Percentiles rank a stretch among this genome's conserved stretches.
Conservation (phyloP, 352 stramenopile species). For the Nothophytophthora sp. region DNA sequence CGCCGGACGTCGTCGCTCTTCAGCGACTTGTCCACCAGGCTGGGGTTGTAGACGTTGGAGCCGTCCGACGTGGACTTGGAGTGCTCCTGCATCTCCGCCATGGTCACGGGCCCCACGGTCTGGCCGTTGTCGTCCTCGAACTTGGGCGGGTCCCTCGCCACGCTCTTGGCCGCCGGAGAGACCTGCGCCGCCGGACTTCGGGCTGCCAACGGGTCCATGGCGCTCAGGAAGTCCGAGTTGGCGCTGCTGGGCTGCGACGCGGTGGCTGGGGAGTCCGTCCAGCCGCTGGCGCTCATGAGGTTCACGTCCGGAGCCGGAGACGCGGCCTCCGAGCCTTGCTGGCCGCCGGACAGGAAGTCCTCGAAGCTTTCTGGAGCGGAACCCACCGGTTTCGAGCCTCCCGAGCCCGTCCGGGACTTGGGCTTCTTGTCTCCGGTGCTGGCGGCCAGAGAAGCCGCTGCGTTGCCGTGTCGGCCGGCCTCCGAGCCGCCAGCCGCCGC, state of each 20-base stretch:
- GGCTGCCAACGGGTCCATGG: slow-evolving; percentile 69
- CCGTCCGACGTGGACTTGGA: slow-evolving; percentile 67
- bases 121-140: slow-evolving; percentile 83
- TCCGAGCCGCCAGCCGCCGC: slow-evolving; percentile 19
- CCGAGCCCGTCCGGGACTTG: slow-evolving; percentile 35
- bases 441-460: slow-evolving; percentile 15
- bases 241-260: slow-evolving; percentile 25
- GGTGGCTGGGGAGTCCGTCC: slow-evolving; percentile 32
- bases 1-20: slow-evolving; percentile 76
- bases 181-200: slow-evolving; percentile 17
- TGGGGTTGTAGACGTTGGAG: slow-evolving; percentile 87
- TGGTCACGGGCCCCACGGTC: slow-evolving; percentile 79
- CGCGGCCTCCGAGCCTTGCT: slow-evolving; percentile 14
- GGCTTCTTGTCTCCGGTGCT: slow-evolving; percentile 22
- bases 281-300: slow-evolving; percentile 70
- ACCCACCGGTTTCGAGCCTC: slow-evolving; percentile 20
- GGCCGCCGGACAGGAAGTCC: slow-evolving; percentile 74
- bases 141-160: slow-evolving; percentile 47
- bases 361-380: slow-evolving; percentile 50
- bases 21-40: slow-evolving; percentile 80
- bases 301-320: slow-evolving; percentile 69
- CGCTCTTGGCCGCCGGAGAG: slow-evolving; percentile 18
- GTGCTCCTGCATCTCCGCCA: slow-evolving; percentile 82
- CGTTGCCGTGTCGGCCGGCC: slow-evolving; percentile 26
- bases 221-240: slow-evolving; percentile 54